Evolutionary conservation across 2,329 filamentous ascomycete species (phyloP), one percentile per base, ranked within the genome.

Genomic region (Beauveria caledonica): DNA sequence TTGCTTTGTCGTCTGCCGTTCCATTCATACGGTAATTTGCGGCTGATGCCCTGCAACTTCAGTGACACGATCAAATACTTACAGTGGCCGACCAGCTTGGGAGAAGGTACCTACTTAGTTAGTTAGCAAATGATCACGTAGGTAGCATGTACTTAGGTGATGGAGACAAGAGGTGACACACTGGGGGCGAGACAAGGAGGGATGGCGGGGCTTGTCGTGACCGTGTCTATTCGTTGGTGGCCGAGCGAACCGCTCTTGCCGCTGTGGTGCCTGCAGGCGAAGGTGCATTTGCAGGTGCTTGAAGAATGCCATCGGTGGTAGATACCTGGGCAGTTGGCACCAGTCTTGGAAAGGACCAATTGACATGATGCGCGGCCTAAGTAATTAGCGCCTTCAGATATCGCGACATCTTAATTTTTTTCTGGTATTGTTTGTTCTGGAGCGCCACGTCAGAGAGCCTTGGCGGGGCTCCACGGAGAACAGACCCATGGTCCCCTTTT

Each of bases 371-470:
- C 40, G 40, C 25, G 42, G 27, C 27, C 25, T 15, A 39, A 33
- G 21, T 25, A 8, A 33, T 44, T 39, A 29, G 36, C n/a, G 46
- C 46, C 10, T 19, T 52, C 36, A 27, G 19, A 44, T 44, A 42
- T 42, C 10, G 15, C 39, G 17, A 42, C 13, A 44, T 19, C 17
- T 51, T 8, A 19, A 8, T 8, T 33, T 15, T 15, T 25, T 25
- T 21, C n/a, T 50, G 27, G 25, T n/a, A 11, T 27, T 17, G 27
- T 42, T 42, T 54, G 39, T n/a, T 21, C 27, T 40, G 44, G 19
- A 27, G 27, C 45, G 55, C 45, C 55, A 58, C 45, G 55, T 58
- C 55, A 58, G 45, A 58, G 33, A 40, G 54, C 29, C 55, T 50
- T 50, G 46, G 45, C 55, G 19, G 21, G 19, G 21, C 50, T 49